These are phyloP conservation scores for Eucalyptus microcorys DNA, from an alignment of 345 rosid species.

Conservation along the genomic window DNA sequence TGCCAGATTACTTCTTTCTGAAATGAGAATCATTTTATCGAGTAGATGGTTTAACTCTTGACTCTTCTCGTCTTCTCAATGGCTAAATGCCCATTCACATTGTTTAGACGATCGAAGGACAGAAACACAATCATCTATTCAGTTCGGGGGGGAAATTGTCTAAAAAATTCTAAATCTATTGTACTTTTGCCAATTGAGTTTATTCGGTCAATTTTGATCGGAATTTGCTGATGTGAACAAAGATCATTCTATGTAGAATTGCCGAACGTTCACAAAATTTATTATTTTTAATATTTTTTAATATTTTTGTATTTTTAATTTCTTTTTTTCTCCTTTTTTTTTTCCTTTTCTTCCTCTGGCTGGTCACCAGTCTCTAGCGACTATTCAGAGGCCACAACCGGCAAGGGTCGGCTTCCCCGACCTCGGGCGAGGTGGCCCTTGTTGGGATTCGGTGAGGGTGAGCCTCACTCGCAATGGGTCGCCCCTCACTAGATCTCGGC, in stretches of 20 bases:
- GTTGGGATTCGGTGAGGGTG: fast-evolving
- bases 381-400: fast-evolving
- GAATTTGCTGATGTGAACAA: fast-evolving
- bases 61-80: background rate
- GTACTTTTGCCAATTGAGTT: fast-evolving
- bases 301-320: too few relatives aligned
- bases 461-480: fast-evolving
- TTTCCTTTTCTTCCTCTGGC: fast-evolving
- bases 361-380: fast-evolving
- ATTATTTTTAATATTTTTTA: too few relatives aligned
- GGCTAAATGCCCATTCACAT: background rate
- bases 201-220: fast-evolving
- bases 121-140: background rate
- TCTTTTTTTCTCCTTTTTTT: fast-evolving
- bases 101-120: background rate
- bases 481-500: fast-evolving
- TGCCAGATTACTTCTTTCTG: background rate
- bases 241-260: too few relatives aligned
- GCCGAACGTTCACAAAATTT: fast-evolving
- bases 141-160: fast-evolving
- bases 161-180: fast-evolving
- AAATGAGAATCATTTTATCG: background rate
- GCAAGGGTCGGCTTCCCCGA: fast-evolving
- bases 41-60: background rate
- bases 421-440: fast-evolving